A percentile compares a stretch with the other conserved stretches of the same genome.
Evolutionary conservation across 345 rosid species (phyloP).

Genomic region (Psidium guajava): DNA sequence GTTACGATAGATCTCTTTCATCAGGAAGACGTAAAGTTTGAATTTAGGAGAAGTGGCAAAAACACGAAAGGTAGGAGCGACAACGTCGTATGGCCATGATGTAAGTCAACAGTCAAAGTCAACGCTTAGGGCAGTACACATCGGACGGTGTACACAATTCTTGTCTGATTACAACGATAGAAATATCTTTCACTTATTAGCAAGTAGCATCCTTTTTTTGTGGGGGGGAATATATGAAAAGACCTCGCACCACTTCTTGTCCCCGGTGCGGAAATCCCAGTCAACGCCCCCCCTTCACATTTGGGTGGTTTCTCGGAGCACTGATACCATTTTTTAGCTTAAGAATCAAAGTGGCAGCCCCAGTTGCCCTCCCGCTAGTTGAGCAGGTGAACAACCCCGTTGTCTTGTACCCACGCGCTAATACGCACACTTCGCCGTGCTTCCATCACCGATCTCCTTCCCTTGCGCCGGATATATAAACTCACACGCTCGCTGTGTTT

Average conservation of each 20-base stretch:
- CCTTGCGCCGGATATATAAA: background rate
- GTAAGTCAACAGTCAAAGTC: background rate
- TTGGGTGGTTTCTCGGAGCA: background rate
- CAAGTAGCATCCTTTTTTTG: background rate
- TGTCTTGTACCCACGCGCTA: constrained; percentile 3
- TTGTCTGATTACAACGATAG: background rate
- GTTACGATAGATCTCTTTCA: background rate
- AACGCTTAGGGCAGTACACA: background rate
- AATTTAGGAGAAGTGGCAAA: background rate
- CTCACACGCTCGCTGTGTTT: background rate
- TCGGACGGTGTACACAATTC: background rate
- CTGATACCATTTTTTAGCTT: background rate
- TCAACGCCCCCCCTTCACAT: background rate
- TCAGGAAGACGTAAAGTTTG: background rate
- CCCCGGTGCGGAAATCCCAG: background rate
- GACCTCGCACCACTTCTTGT: constrained; percentile 1
- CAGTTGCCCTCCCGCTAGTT: background rate
- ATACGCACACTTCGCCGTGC: background rate
- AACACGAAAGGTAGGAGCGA: background rate
- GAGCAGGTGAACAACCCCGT: background rate
- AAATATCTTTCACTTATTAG: background rate
- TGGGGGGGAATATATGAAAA: background rate
- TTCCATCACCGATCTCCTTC: background rate
- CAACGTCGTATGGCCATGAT: background rate
- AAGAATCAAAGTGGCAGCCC: background rate